These are phyloP conservation scores for Alternaria incomplexa DNA, from an alignment of 2,329 filamentous ascomycete genomes.

Conservation along the genomic window DNA sequence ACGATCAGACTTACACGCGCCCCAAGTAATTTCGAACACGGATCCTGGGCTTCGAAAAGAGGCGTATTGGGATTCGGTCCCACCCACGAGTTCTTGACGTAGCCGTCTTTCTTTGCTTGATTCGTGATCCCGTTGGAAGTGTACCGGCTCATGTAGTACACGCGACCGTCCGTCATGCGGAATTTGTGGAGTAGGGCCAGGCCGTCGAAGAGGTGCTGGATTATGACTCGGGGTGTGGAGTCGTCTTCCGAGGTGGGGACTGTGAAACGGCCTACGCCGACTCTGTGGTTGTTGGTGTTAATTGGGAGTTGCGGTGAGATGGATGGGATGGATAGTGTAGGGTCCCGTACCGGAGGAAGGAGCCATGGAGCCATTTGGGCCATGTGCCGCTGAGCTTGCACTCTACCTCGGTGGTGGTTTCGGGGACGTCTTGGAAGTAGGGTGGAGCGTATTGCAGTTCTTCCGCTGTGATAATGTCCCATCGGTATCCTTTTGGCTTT, in stretches of 20 bases:
- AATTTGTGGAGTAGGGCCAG: not conserved
- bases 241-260: not conserved
- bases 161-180: not conserved
- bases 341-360: not conserved
- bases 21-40: not conserved
- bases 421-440: not conserved
- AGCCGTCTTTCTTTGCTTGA: not conserved
- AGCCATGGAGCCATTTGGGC: not conserved
- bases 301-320: too few species aligned
- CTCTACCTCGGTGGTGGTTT: not conserved
- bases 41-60: not conserved
- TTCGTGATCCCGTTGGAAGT: not conserved
- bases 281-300: not conserved
- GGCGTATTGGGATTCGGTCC: not conserved
- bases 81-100: not conserved
- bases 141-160: constrained; percentile 1
- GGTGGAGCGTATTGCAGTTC: not conserved
- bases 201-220: constrained; percentile 1
- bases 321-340: too few species aligned
- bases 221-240: not conserved
- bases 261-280: not conserved
- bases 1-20: not conserved
- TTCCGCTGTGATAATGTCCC: not conserved
- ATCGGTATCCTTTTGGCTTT: not conserved
- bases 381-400: not conserved